Conservation (phyloP, 768 basidiomycete genomes). For the Kwoniella sp. region DNA sequence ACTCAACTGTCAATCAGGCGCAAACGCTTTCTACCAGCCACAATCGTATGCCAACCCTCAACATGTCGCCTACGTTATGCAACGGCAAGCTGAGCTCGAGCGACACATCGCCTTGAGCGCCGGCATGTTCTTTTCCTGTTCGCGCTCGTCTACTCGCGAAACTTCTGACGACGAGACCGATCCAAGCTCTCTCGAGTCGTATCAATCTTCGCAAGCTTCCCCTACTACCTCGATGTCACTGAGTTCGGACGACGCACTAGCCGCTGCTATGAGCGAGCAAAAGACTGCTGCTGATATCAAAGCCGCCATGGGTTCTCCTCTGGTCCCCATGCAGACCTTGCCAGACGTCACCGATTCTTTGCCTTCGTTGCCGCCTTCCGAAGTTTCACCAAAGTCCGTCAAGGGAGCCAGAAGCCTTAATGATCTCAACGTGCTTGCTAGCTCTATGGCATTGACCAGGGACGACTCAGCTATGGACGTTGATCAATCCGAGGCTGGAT, state of each 20-base stretch:
- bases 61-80: conserved; percentile 45
- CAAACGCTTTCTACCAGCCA: conserved; percentile 43
- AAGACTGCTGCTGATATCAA: conserved; percentile 33
- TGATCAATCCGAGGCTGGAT: conserved; percentile 25
- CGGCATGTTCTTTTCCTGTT: conserved; percentile 34
- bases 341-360: conserved; percentile 1
- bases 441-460: conserved; percentile 23
- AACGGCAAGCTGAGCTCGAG: conserved; percentile 49
- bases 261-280: conserved; percentile 19
- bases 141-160: neutral
- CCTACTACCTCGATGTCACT: conserved; percentile 26
- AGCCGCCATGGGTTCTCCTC: conserved; percentile 42
- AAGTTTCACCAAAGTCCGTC: conserved; percentile 20
- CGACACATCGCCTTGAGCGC: conserved; percentile 17
- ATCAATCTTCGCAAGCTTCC: conserved; percentile 28
- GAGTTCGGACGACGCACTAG: conserved; percentile 17
- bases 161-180: conserved; percentile 22
- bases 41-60: conserved; percentile 47
- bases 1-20: conserved; percentile 17
- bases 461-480: conserved; percentile 32
- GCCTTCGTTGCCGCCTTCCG: conserved; percentile 13
- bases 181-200: conserved; percentile 15
- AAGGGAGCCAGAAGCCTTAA: conserved; percentile 23
- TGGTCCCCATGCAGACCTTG: conserved; percentile 19
- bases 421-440: conserved; percentile 35